Conservation (phyloP, 2,329 filamentous ascomycete species). For the Colletotrichum limetticola region DNA sequence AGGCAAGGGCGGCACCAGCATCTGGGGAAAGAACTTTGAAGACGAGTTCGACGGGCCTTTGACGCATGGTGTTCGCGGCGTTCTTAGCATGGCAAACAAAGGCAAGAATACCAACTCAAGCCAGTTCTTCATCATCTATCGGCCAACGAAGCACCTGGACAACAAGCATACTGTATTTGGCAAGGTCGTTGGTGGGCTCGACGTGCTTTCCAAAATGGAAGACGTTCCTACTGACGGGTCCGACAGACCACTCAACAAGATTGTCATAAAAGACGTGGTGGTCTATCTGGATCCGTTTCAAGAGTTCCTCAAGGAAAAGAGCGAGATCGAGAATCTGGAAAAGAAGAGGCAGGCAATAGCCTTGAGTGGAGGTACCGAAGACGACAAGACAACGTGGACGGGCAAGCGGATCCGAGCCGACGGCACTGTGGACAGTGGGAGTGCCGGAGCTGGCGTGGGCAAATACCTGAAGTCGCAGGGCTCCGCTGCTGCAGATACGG, state of each 20-base stretch:
- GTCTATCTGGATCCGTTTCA: conserved; percentile 96
- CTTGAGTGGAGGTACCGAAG: conserved; percentile 78
- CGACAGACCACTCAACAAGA: conserved; percentile 80
- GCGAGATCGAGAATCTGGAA: conserved; percentile 68
- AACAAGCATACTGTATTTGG: conserved; percentile 98
- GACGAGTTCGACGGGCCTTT: conserved; percentile 93
- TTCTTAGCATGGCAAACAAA: conserved; percentile 97
- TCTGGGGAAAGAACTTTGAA: conserved; percentile 94
- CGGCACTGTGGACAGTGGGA: conserved; percentile 63
- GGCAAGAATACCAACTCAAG: conserved; percentile 97
- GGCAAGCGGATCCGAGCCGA: conserved; percentile 85
- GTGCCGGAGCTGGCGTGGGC: conserved; percentile 66
- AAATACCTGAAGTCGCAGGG: conserved; percentile 74
- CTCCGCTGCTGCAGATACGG: conserved; percentile 51
- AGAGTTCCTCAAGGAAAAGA: conserved; percentile 84
- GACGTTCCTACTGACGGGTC: conserved; percentile 78
- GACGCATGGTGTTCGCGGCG: conserved; percentile 83
- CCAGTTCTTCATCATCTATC: conserved; percentile 95
- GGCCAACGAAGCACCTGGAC: conserved; percentile 85
- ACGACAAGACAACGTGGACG: conserved; percentile 94
- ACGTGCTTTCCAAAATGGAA: conserved; percentile 81
- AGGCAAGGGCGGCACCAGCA: conserved; percentile 86
- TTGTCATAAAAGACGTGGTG: conserved; percentile 83
- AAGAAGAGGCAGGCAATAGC: conserved; percentile 70
- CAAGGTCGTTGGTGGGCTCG: conserved; percentile 80